Base-by-base conservation (phyloP, 2,329 filamentous ascomycete species). In the Mycosphaerella sp. region DNA sequence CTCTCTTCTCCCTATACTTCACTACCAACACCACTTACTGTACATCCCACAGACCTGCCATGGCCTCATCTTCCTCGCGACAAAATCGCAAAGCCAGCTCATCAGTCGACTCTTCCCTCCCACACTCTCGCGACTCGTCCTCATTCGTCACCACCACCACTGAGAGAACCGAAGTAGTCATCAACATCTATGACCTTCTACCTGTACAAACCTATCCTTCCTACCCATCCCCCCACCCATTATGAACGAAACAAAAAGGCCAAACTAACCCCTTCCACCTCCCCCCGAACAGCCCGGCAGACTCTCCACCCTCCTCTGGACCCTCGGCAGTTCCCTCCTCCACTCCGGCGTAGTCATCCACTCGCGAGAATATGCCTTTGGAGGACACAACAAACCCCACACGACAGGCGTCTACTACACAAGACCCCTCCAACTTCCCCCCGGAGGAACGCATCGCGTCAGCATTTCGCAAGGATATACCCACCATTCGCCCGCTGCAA, bases 321-420 rank as follows among this genome's bases (percentile, higher is more conserved):
- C 83, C 17, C 69, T 92, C 51, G 89, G 89, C 55, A 80, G 85
- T 44, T 87, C 85, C 4, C 81, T 95, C 34, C 80, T 93, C 4
- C 89, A 95, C 69, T 88, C 88, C 0, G 89, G 87, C 49, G 85
- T 95, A 51, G 87, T 90, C 40, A 88, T 93, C 71, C 84, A 85
- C 67, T 82, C 85, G 61, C 81, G 78, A 59, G 89, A 95, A 74
- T 95, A 93, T 68, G 89, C 89, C 21, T 95, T 89, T 65, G 89
- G 89, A 42, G 89, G 89, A 1, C 89, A 95, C 69, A 83, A 88
- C 66, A 80, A 80, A 62, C 80, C 75, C 47, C 80, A 80, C 23
- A 70, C 85, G 53, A 92, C 86, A 3, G 89, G 89, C 46, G 88
- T 95, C 7, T 95, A 93, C 73, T 90, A 84, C 83, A 92, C 87